Evolutionary conservation across 805 yeast species (phyloP).

Genomic region (Kuraishia capsulata): DNA sequence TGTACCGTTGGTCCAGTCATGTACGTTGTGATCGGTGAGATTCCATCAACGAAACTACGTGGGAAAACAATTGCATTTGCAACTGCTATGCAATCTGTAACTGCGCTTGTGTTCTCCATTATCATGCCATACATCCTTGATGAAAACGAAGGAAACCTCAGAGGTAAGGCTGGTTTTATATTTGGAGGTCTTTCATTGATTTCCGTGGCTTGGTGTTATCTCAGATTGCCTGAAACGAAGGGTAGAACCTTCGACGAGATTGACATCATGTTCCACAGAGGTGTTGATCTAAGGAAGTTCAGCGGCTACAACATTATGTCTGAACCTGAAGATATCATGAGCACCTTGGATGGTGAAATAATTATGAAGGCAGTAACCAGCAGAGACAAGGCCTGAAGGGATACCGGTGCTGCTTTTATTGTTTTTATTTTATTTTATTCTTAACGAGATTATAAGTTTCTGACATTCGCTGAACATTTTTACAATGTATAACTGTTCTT

Average conservation of each 20-base stretch:
- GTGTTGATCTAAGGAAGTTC: conserved; percentile 22
- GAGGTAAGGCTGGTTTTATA: conserved; percentile 39
- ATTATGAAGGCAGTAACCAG: no score
- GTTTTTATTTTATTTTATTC: no score
- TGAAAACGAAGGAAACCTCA: conserved; percentile 33
- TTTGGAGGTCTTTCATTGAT: conserved; percentile 28
- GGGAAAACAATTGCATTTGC: conserved; percentile 29
- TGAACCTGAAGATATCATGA: no score
- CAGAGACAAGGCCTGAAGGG: no score
- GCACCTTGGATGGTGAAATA: no score
- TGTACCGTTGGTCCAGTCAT: conserved; percentile 30
- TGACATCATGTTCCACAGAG: conserved; percentile 39
- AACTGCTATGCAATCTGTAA: conserved; percentile 19
- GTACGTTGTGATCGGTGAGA: conserved; percentile 28
- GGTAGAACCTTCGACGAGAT: conserved; percentile 52
- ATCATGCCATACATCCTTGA: conserved; percentile 41
- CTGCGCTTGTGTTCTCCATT: conserved; percentile 24
- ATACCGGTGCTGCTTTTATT: no score
- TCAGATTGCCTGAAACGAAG: conserved; percentile 51
- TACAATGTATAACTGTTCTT: no score
- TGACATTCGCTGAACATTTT: no score
- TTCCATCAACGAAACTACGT: conserved; percentile 24
- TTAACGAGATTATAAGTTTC: no score
- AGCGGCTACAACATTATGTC: not conserved
- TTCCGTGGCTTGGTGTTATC: conserved; percentile 31